These are phyloP conservation scores for Cyclotella cryptica DNA, from an alignment of 108 stramenopile genomes.

Conservation along the genomic window DNA sequence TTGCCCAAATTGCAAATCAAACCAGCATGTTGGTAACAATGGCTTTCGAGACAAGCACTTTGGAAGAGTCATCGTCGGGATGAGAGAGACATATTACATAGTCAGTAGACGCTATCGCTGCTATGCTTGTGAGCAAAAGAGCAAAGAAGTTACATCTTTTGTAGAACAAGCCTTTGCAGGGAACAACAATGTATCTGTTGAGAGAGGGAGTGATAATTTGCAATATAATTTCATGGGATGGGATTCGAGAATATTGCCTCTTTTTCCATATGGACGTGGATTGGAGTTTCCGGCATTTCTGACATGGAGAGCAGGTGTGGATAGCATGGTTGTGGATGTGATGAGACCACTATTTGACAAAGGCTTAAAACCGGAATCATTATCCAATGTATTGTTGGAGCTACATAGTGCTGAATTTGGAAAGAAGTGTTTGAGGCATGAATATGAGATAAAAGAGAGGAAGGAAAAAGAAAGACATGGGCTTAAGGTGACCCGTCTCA, in stretches of 20 bases:
- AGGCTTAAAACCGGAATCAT: conserved; percentile 21
- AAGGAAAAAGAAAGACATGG: background rate
- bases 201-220: background rate
- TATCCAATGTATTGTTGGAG: conserved; percentile 35
- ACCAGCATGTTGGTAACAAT: conserved; percentile 27
- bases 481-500: no score
- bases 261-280: conserved; percentile 24
- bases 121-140: conserved; percentile 13
- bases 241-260: conserved; percentile 11
- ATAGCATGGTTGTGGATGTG: conserved; percentile 32
- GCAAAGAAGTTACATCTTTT: background rate
- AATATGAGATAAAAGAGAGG: conserved; percentile 13
- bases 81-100: conserved; percentile 30
- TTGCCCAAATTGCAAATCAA: conserved; percentile 38
- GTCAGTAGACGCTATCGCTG: conserved; percentile 26
- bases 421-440: conserved; percentile 6
- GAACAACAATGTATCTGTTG: background rate
- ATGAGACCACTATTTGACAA: conserved; percentile 47
- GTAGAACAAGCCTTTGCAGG: conserved; percentile 13
- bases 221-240: conserved; percentile 37
- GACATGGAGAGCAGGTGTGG: conserved; percentile 32
- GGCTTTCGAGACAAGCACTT: conserved; percentile 34
- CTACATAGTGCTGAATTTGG: conserved; percentile 25
- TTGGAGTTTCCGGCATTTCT: conserved; percentile 43
- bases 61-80: conserved; percentile 21